Conservation (phyloP, 306 rosid species). For the Oxytropis ochrocephala region DNA sequence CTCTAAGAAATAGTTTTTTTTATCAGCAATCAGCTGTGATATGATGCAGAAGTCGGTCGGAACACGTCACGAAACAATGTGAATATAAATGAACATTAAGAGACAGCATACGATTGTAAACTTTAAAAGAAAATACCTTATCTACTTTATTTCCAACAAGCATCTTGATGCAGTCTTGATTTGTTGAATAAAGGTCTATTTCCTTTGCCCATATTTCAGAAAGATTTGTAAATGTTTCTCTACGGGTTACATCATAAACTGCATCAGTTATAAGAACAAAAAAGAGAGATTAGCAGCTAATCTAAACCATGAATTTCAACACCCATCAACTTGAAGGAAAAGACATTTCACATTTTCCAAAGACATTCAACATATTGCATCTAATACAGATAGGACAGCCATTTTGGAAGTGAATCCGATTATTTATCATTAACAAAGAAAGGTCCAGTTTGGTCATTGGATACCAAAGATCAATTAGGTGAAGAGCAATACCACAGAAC, state of each 20-base stretch:
- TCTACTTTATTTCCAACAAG: conserved; percentile 98
- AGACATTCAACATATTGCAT: conserved; percentile 9
- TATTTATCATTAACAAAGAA: background rate
- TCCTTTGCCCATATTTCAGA: conserved; percentile 96
- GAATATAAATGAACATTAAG: background rate
- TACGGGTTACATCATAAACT: conserved; percentile 94
- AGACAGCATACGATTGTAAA: background rate
- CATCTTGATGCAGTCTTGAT: conserved; percentile 97
- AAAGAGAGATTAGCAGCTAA: conserved; percentile 10
- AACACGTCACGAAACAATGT: background rate
- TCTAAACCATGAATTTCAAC: conserved; percentile 1
- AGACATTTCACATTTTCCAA: conserved; percentile 5
- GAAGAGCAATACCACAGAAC: background rate
- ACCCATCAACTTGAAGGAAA: background rate
- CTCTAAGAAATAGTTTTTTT: background rate
- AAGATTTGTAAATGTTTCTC: conserved; percentile 89
- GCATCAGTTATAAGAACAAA: conserved; percentile 13
- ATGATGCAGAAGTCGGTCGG: conserved; percentile 9
- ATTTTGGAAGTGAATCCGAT: background rate
- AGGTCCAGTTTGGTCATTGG: conserved; percentile 3
- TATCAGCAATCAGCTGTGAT: background rate
- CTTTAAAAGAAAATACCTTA: conserved; percentile 49
- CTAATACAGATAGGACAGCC: background rate
- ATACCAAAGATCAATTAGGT: background rate
- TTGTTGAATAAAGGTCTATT: conserved; percentile 88